These are phyloP conservation scores for Yamadazyma ubonensis DNA, from an alignment of 805 yeast species.

Conservation along the genomic window DNA sequence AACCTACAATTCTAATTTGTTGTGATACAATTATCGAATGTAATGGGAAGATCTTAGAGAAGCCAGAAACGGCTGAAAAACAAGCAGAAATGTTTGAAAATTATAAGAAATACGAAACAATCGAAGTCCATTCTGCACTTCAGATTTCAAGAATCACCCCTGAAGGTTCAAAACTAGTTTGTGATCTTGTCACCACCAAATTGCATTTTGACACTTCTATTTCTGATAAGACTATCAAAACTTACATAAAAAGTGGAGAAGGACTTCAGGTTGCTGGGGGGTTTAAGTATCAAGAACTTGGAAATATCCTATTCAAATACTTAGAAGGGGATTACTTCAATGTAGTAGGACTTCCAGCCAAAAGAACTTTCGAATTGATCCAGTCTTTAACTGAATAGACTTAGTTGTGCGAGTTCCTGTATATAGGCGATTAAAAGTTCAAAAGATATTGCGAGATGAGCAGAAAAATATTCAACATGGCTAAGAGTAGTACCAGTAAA, in stretches of 20 bases:
- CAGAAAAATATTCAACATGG: constrained; percentile 13
- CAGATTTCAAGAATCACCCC: constrained; percentile 21
- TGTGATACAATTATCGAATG: constrained; percentile 80
- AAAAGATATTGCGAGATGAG: constrained; percentile 11
- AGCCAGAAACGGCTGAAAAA: constrained; percentile 50
- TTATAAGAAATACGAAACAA: constrained; percentile 20
- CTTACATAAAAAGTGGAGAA: constrained; percentile 69
- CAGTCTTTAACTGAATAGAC: not conserved
- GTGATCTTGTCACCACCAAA: constrained; percentile 31
- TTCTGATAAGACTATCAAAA: constrained; percentile 53
- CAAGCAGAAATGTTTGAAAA: constrained; percentile 30
- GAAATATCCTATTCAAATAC: constrained; percentile 59
- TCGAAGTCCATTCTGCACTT: constrained; percentile 37
- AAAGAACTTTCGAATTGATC: constrained; percentile 50
- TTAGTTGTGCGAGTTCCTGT: not conserved
- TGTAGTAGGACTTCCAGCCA: constrained; percentile 83
- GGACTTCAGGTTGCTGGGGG: constrained; percentile 91
- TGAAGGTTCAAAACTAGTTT: not conserved
- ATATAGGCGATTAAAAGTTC: not conserved
- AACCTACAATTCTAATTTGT: constrained; percentile 33
- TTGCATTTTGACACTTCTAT: constrained; percentile 46
- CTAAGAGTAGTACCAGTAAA: constrained; percentile 12
- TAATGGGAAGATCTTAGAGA: constrained; percentile 66
- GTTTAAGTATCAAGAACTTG: constrained; percentile 74
- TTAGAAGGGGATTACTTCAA: constrained; percentile 82